A percentile compares a stretch with the other conserved stretches of the same genome.
Evolutionary conservation across 192 early-diverging fungal genomes (phyloP).

Genomic region (Coemansia sp.): DNA sequence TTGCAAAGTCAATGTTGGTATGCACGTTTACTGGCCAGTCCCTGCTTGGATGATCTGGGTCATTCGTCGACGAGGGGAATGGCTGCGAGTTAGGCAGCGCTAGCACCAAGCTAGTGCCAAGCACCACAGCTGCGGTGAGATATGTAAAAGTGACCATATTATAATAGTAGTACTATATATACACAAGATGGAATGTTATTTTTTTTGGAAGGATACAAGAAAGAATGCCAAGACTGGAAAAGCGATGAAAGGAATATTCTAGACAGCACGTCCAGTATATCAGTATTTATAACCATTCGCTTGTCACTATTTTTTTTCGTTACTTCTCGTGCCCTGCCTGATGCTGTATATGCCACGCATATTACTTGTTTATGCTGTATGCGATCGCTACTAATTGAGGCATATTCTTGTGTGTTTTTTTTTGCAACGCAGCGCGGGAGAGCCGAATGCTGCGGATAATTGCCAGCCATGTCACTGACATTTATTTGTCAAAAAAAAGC

Average conservation of each 20-base stretch:
- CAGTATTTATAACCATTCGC: constrained; percentile 1
- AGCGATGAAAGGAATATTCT: neutral
- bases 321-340: neutral
- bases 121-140: neutral
- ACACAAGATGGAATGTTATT: neutral
- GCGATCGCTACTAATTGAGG: constrained; percentile 5
- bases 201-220: neutral
- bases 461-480: neutral
- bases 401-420: neutral
- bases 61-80: neutral
- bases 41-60: constrained; percentile 37
- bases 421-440: neutral
- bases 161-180: constrained; percentile 7
- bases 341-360: constrained; percentile 3
- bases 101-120: neutral
- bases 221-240: neutral
- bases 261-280: neutral
- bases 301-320: neutral
- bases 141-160: constrained; percentile 5
- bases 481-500: neutral
- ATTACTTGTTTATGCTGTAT: constrained; percentile 4
- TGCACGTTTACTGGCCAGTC: constrained; percentile 49
- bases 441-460: neutral
- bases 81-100: constrained; percentile 1
- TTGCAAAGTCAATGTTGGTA: neutral